These are phyloP conservation scores for Xylariaceae sp. DNA, from an alignment of 2,329 filamentous ascomycete genomes.

Conservation along the genomic window DNA sequence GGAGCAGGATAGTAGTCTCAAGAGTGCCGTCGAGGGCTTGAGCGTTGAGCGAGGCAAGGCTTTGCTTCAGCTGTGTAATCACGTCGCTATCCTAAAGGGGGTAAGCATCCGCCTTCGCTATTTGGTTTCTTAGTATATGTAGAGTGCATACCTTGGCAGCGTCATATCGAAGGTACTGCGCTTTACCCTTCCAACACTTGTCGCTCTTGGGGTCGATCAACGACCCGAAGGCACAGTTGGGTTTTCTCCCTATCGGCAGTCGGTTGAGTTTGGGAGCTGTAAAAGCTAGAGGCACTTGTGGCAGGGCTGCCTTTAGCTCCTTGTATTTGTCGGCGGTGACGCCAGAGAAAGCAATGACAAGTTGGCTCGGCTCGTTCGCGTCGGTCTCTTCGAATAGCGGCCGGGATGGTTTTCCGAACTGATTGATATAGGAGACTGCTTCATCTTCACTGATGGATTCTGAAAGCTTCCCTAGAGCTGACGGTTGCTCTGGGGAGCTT, in stretches of 20 bases:
- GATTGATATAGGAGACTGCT: slow-evolving; percentile 60
- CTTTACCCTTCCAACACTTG: slow-evolving; percentile 36
- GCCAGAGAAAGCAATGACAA: slow-evolving; percentile 63
- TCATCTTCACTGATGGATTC: slow-evolving; percentile 47
- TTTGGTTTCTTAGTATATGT: neutral
- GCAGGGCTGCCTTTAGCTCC: slow-evolving; percentile 46
- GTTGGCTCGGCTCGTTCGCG: slow-evolving; percentile 49
- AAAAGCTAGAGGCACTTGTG: slow-evolving; percentile 50
- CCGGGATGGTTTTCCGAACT: slow-evolving; percentile 57
- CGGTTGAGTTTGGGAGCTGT: slow-evolving; percentile 48
- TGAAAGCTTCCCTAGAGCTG: slow-evolving; percentile 51
- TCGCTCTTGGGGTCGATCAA: slow-evolving; percentile 28
- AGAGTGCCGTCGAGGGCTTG: slow-evolving; percentile 54
- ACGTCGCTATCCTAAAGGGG: slow-evolving; percentile 42
- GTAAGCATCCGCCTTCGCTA: slow-evolving; percentile 27
- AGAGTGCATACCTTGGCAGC: slow-evolving; percentile 27
- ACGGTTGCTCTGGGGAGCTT: slow-evolving; percentile 49
- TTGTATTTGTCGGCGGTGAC: slow-evolving; percentile 49
- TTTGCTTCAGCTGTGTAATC: slow-evolving; percentile 48
- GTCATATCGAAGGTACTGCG: slow-evolving; percentile 39
- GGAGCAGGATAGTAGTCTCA: slow-evolving; percentile 59
- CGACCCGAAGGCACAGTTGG: slow-evolving; percentile 38
- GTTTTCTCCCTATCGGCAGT: slow-evolving; percentile 46
- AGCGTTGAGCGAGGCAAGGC: slow-evolving; percentile 48
- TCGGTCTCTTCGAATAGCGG: slow-evolving; percentile 52